Evolutionary conservation across 2,329 filamentous ascomycete species (phyloP).

Genomic region (Aureobasidium pullulans): DNA sequence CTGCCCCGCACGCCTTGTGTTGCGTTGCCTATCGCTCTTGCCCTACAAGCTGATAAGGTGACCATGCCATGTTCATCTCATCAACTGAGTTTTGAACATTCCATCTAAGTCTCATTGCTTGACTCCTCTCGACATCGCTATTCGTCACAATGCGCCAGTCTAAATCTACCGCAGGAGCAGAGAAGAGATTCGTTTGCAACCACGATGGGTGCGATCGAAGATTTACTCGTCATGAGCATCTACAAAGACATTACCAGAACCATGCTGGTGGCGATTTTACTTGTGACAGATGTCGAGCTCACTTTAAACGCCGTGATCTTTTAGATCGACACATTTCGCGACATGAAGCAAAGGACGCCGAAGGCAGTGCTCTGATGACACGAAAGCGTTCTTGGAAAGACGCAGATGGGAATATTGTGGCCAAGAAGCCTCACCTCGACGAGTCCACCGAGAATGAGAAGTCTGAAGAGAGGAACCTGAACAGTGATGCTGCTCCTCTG

Average conservation of each 20-base stretch:
- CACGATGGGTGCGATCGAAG: constrained; percentile 42
- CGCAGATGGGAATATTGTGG: constrained; percentile 45
- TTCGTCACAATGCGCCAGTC: neutral
- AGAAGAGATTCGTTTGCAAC: constrained; percentile 34
- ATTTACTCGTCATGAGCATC: constrained; percentile 51
- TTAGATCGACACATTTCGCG: constrained; percentile 54
- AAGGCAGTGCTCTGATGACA: constrained; percentile 50
- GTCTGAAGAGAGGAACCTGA: neutral
- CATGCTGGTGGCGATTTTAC: constrained; percentile 48
- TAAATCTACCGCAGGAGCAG: neutral
- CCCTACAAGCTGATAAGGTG: neutral
- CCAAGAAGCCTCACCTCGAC: constrained; percentile 30
- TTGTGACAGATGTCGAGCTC: constrained; percentile 52
- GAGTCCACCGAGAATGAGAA: constrained; percentile 5
- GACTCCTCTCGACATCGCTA: neutral
- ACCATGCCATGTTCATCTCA: neutral
- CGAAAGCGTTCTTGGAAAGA: constrained; percentile 52
- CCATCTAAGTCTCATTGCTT: too few relatives aligned
- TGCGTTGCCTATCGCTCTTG: neutral
- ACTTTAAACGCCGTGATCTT: constrained; percentile 55
- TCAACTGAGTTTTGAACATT: neutral
- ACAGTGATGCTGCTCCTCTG: neutral
- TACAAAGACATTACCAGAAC: constrained; percentile 52
- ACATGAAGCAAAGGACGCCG: constrained; percentile 48
- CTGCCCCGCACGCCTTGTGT: neutral